Evolutionary conservation across 1,284 basidiomycete species (phyloP).

Genomic region (Papiliotrema fonsecae): DNA sequence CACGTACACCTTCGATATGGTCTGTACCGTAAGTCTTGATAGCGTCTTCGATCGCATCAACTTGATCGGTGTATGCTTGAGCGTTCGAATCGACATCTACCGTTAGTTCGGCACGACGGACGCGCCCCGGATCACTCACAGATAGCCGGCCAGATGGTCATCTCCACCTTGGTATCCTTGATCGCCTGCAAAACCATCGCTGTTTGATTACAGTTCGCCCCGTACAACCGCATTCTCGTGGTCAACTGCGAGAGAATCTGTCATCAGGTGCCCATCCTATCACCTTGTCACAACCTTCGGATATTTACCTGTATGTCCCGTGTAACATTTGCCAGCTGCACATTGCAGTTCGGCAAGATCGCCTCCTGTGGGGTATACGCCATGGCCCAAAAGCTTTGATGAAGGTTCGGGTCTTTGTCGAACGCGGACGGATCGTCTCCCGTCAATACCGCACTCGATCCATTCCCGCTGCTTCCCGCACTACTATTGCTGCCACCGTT

Average conservation of each 20-base stretch:
- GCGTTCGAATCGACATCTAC: slow-evolving; percentile 57
- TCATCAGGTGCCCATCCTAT: background rate
- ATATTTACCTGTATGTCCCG: slow-evolving; percentile 47
- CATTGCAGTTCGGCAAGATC: slow-evolving; percentile 46
- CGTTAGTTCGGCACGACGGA: slow-evolving; percentile 1
- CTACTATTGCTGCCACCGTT: slow-evolving; percentile 1
- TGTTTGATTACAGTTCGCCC: slow-evolving; percentile 53
- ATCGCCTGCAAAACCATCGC: slow-evolving; percentile 67
- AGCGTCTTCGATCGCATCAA: slow-evolving; percentile 56
- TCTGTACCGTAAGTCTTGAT: slow-evolving; percentile 72
- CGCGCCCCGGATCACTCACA: slow-evolving; percentile 44
- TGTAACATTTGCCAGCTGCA: slow-evolving; percentile 48
- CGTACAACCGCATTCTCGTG: slow-evolving; percentile 42
- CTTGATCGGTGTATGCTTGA: slow-evolving; percentile 68
- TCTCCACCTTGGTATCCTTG: slow-evolving; percentile 78
- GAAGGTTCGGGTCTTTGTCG: slow-evolving; percentile 57
- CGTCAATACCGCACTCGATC: slow-evolving; percentile 2
- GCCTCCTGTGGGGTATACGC: slow-evolving; percentile 60
- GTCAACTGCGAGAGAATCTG: slow-evolving; percentile 46
- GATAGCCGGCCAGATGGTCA: slow-evolving; percentile 81
- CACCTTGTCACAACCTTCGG: background rate
- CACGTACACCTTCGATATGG: slow-evolving; percentile 70
- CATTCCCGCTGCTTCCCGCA: slow-evolving; percentile 5
- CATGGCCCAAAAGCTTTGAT: slow-evolving; percentile 65
- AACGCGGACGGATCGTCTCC: slow-evolving; percentile 60